Evolutionary conservation across 148 eudicot genomes (phyloP), one percentile per base, ranked within the genome.

Genomic region (Silene latifolia): DNA sequence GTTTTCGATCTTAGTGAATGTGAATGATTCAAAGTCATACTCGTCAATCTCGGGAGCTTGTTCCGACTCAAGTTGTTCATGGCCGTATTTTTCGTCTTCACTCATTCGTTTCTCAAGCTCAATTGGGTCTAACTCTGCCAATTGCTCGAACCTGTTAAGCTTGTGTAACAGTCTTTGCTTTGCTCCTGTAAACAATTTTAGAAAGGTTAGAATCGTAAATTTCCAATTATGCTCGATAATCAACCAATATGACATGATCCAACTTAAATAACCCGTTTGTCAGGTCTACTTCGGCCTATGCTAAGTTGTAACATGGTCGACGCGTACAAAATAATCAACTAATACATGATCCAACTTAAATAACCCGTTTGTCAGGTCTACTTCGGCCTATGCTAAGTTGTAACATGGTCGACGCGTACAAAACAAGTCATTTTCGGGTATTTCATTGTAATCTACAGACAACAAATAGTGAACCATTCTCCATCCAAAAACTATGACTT

Each of bases 101-200:
- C 76, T 79, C 83, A 93, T 62, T 67, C 78, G 80, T 65, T 80
- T 87, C 81, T 91, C 98, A 1, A 94, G 97, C 74, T 94, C 98
- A 71, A 87, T 51, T 1, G 91, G 91, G 72, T 93, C 95, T 73
- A 93, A 82, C 56, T 82, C 93, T 1, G 97, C 97, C 17, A 93
- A 78, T 46, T 83, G 86, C 82, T 91, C 95, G 7, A 93, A 93
- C 73, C 92, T 85, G 7, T 82, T 75, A 29, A 93, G 93, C 88
- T 87, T 89, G 63, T 90, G 77, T 62, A 91, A 63, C 17, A 90
- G 85, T 66, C 90, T 89, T 78, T 84, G 86, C 60, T 89, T 84
- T 18, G 93, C 86, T 80, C 93, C 98, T 94, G 81, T 42, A 67
- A 67, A 19, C 13, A 4, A 4, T 51, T 10, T 56, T 54, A 56